A percentile compares a stretch with the other conserved stretches of the same genome.
Conservation (phyloP, 75 land plant genomes). For the Pinus tabuliformis region DNA sequence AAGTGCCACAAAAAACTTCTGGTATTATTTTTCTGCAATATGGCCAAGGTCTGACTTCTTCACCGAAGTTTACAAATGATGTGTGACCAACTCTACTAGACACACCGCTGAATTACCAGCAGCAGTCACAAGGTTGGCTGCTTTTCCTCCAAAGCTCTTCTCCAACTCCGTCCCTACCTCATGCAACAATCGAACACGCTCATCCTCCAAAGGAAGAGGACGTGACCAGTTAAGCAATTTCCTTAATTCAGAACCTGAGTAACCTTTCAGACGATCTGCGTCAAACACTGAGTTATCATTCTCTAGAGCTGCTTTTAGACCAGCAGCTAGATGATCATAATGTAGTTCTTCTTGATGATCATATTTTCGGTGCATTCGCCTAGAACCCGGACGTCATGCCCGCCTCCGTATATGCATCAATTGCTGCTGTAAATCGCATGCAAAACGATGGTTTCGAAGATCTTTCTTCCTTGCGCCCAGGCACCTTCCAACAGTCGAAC, state of each 20-base stretch:
- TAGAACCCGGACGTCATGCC: too few species aligned
- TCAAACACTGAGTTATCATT: slow-evolving; percentile 75
- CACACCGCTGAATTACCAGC: slow-evolving; percentile 79
- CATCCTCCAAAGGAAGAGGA: slow-evolving; percentile 95
- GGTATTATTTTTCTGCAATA: too few species aligned
- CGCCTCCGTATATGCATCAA: too few species aligned
- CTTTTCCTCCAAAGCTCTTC: slow-evolving; percentile 81
- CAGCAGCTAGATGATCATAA: slow-evolving; percentile 85
- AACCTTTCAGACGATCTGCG: slow-evolving; percentile 75
- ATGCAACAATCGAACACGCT: slow-evolving; percentile 84
- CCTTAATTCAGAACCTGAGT: slow-evolving; percentile 78
- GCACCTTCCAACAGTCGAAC: too few species aligned
- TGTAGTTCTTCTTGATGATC: slow-evolving; percentile 69
- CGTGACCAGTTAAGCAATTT: slow-evolving; percentile 90
- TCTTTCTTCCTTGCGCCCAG: too few species aligned
- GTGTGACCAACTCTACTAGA: slow-evolving; percentile 72
- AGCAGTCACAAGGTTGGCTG: slow-evolving; percentile 74
- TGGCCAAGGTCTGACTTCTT: too few species aligned
- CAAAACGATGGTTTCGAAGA: too few species aligned
- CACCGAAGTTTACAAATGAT: too few species aligned
- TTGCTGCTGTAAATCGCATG: too few species aligned
- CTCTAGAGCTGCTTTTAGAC: slow-evolving; percentile 70
- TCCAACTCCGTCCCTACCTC: slow-evolving; percentile 94
- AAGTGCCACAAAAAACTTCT: too few species aligned
- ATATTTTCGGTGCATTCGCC: too few species aligned